Base-by-base conservation (phyloP, 208 protist genomes). In the Zelonia costaricensis region DNA sequence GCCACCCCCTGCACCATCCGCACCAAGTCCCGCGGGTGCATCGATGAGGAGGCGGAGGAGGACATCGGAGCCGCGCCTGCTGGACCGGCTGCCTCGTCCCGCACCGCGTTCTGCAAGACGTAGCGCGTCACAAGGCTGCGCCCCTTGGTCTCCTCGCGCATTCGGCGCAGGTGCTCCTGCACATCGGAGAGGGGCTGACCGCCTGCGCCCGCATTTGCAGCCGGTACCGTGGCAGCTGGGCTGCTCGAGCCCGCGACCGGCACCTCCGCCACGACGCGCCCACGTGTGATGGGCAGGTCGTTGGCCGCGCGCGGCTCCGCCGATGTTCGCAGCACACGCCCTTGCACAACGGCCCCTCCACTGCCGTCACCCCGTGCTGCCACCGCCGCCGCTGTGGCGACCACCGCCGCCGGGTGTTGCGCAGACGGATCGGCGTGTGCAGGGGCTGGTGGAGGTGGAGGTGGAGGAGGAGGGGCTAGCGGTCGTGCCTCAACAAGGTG, bases 121-220 rank as follows among this genome's bases (percentile, higher is more conserved):
- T 86, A 93, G 30, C 80, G 74, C 39, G 67, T 38, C 67, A 88
- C 71, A 51, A 90, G 62, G 18, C 75, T 65, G 47, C 67, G 70
- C 20, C 62, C 56, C 22, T 76, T 56, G 27, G 68, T 65, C 31
- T 65, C 52, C 48, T 74, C 55, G n/a, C 60, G 67, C 43, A 90
- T 67, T 27, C 62, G 44, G 35, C 57, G 60, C 28, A 93, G 76
- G 27, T 74, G 74, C n/a, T 69, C 52, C 48, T 91, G 78, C 18
- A 89, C 62, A 38, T 89, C 79, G 0, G 68, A 77, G 10, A 88
- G 82, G 12, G 54, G 73, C 27, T 47, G 55, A 2, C 25, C 55
- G 16, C 3, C 42, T 6, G 18, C 18, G 47, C 47, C n/a, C n/a
- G n/a, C n/a, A n/a, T n/a, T n/a, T n/a, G n/a, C n/a, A n/a, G n/a